These are phyloP conservation scores for Globisporangium iwayamae DNA, from an alignment of 352 stramenopile species.

Conservation along the genomic window DNA sequence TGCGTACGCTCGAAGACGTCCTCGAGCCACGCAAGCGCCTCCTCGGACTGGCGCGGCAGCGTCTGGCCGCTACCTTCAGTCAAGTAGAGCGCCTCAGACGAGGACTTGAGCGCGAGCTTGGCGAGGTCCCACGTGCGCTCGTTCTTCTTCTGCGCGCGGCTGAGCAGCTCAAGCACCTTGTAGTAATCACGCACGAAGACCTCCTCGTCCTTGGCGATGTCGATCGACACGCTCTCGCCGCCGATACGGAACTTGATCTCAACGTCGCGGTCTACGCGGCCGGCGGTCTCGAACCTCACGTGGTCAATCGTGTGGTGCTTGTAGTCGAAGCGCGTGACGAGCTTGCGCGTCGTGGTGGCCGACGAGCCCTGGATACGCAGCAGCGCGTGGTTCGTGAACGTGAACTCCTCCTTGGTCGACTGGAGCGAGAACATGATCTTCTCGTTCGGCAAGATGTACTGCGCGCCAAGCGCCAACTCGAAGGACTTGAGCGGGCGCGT, in stretches of 20 bases:
- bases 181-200: slow-evolving; percentile 28
- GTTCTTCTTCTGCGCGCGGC: slow-evolving; percentile 34
- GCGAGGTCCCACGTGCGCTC: slow-evolving; percentile 29
- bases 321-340: slow-evolving; percentile 37
- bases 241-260: slow-evolving; percentile 40
- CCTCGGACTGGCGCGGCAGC: slow-evolving; percentile 39
- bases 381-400: slow-evolving; percentile 60
- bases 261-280: slow-evolving; percentile 42
- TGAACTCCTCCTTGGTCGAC: slow-evolving; percentile 56
- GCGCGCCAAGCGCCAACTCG: neutral
- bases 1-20: slow-evolving; percentile 43
- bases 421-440: slow-evolving; percentile 50
- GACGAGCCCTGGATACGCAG: slow-evolving; percentile 34
- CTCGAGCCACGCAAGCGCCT: slow-evolving; percentile 39
- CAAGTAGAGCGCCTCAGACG: slow-evolving; percentile 38
- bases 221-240: slow-evolving; percentile 23
- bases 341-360: slow-evolving; percentile 42
- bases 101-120: slow-evolving; percentile 22
- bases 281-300: slow-evolving; percentile 42
- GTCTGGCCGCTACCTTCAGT: slow-evolving; percentile 41
- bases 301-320: slow-evolving; percentile 20
- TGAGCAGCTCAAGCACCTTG: slow-evolving; percentile 37
- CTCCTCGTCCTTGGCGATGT: slow-evolving; percentile 29
- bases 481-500: slow-evolving; percentile 21
- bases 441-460: slow-evolving; percentile 36